Evolutionary conservation across 345 rosid species (phyloP).

Genomic region (Mallotus nudiflorus): DNA sequence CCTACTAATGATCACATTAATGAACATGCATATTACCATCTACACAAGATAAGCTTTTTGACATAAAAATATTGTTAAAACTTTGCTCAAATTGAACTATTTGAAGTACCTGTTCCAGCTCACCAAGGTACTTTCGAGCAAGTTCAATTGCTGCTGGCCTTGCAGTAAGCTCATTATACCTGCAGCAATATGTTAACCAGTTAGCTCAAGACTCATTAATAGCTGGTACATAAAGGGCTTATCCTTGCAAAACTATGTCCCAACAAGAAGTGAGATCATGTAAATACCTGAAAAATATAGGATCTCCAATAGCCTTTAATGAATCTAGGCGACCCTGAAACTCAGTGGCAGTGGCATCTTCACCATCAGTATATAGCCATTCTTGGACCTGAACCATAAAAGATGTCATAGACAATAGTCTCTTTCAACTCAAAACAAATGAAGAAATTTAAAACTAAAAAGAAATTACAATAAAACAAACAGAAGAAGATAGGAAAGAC

Average conservation of each 20-base stretch:
- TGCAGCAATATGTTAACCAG: slow-evolving; percentile 25
- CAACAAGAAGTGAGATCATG: background rate
- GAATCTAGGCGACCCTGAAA: slow-evolving; percentile 67
- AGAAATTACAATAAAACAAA: background rate
- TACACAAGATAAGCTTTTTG: background rate
- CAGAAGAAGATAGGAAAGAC: background rate
- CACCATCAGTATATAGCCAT: slow-evolving; percentile 97
- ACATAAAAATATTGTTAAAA: background rate
- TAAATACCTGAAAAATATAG: slow-evolving; percentile 71
- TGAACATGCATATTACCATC: background rate
- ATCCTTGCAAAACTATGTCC: background rate
- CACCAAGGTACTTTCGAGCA: slow-evolving; percentile 57
- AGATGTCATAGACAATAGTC: background rate
- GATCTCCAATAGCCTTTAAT: slow-evolving; percentile 72
- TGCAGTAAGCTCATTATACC: slow-evolving; percentile 78
- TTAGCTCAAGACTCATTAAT: background rate
- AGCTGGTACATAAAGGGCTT: background rate
- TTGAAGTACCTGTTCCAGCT: slow-evolving; percentile 69
- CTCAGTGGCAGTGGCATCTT: slow-evolving; percentile 79
- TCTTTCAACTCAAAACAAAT: background rate
- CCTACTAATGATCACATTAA: background rate
- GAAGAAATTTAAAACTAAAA: background rate
- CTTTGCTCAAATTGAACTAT: slow-evolving; percentile 6
- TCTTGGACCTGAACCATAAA: slow-evolving; percentile 74
- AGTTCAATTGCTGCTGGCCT: slow-evolving; percentile 67